A percentile compares a stretch with the other conserved stretches of the same genome.
Evolutionary conservation across 2,329 filamentous ascomycete genomes (phyloP).

Genomic region (Aspergillus alliaceus): DNA sequence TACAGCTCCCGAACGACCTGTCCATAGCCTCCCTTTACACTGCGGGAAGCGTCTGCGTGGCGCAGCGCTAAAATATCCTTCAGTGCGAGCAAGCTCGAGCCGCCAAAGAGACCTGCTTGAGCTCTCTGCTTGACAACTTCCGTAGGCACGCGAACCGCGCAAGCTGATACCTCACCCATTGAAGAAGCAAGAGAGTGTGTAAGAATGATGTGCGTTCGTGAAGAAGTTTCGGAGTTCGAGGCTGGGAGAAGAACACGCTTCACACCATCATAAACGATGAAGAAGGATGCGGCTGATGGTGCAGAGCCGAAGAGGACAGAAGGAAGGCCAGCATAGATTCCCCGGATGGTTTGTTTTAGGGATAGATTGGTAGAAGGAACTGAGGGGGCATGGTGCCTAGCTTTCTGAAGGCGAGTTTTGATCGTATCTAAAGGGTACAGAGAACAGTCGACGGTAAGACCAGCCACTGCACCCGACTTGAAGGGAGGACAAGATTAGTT

Average conservation of each 20-base stretch:
- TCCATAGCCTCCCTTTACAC: constrained; percentile 40
- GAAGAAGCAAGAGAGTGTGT: constrained; percentile 84
- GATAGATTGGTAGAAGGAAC: constrained; percentile 61
- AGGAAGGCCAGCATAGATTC: constrained; percentile 91
- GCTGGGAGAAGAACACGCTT: constrained; percentile 56
- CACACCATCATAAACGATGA: constrained; percentile 84
- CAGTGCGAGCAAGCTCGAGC: constrained; percentile 66
- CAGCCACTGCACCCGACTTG: constrained; percentile 83
- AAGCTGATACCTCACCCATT: constrained; percentile 86
- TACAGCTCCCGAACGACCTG: constrained; percentile 82
- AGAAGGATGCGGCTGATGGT: constrained; percentile 93
- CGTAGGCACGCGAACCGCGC: constrained; percentile 86
- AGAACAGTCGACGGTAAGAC: constrained; percentile 93
- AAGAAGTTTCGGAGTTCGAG: constrained; percentile 23
- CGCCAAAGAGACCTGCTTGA: constrained; percentile 80
- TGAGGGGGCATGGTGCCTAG: constrained; percentile 64
- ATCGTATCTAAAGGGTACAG: constrained; percentile 98
- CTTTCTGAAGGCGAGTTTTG: constrained; percentile 86
- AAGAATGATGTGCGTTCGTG: constrained; percentile 40
- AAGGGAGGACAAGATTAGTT: constrained; percentile 3
- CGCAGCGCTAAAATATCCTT: constrained; percentile 64
- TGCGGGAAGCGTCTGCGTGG: constrained; percentile 36
- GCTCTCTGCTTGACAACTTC: constrained; percentile 97
- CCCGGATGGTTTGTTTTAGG: constrained; percentile 80
- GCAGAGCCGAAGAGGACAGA: constrained; percentile 87